A percentile compares a stretch with the other conserved stretches of the same genome.
Evolutionary conservation across 345 rosid genomes (phyloP).

Genomic region (Salix suchowensis): DNA sequence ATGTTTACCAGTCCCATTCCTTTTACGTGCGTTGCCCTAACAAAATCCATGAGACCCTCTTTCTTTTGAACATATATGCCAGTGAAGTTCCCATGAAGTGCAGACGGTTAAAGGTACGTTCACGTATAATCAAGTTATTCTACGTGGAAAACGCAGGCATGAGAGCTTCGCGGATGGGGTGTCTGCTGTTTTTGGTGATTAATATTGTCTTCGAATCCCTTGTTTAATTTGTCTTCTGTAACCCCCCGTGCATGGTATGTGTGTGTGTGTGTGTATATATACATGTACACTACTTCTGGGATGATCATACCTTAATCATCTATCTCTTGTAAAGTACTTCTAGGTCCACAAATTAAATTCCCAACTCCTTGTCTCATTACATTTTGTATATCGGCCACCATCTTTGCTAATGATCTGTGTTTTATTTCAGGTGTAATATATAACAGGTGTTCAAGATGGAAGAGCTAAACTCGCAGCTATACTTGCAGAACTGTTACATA

Average conservation of each 20-base stretch:
- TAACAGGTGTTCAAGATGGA: conserved; percentile 29
- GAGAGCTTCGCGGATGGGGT: conserved; percentile 21
- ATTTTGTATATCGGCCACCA: neutral
- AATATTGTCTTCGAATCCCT: neutral
- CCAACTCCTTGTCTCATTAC: neutral
- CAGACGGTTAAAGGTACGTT: conserved; percentile 23
- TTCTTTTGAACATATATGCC: neutral
- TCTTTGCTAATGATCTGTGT: neutral
- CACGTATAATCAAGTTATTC: conserved; percentile 3
- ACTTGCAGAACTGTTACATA: conserved; percentile 43
- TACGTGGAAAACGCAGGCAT: conserved; percentile 24
- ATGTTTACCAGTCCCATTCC: neutral
- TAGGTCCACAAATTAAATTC: neutral
- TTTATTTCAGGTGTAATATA: conserved; percentile 12
- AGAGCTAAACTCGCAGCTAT: conserved; percentile 37
- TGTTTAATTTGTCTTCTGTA: neutral
- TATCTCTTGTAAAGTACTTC: neutral
- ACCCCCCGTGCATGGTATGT: neutral
- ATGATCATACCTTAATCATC: neutral
- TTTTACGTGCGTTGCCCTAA: conserved; percentile 22
- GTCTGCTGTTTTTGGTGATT: conserved; percentile 10
- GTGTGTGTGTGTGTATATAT: neutral
- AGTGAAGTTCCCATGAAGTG: neutral
- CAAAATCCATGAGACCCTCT: conserved; percentile 8
- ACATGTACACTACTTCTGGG: too few species aligned